Evolutionary conservation across 2,329 filamentous ascomycete species (phyloP).

Genomic region (Cercospora sp.): DNA sequence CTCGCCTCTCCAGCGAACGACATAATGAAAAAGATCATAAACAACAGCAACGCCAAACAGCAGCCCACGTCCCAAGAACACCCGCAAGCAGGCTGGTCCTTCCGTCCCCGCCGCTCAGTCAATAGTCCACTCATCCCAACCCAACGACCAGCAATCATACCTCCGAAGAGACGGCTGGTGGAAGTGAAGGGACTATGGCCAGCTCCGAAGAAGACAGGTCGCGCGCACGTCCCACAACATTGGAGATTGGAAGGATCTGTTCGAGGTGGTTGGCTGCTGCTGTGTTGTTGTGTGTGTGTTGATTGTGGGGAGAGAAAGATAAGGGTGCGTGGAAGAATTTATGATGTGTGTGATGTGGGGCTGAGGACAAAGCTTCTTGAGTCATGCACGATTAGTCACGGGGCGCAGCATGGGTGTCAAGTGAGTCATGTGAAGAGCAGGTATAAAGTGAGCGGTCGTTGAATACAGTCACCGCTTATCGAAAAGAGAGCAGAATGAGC

Average conservation of each 20-base stretch:
- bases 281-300: neutral
- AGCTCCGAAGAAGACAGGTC: neutral
- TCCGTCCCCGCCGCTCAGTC: neutral
- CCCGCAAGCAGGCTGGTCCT: neutral
- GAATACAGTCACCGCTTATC: neutral
- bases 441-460: neutral
- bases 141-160: conserved; percentile 1
- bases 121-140: conserved; percentile 1
- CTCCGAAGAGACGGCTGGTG: neutral
- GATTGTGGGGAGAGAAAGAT: neutral
- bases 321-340: neutral
- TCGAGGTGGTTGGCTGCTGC: neutral
- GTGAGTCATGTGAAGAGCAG: neutral
- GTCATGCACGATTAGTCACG: neutral
- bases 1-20: neutral
- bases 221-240: conserved; percentile 2
- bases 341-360: neutral
- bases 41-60: neutral
- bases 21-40: neutral
- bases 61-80: neutral
- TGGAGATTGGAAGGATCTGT: neutral
- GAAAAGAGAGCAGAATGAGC: no score
- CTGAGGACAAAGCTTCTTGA: neutral
- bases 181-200: conserved; percentile 1
- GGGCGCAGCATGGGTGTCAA: neutral